Percentiles rank a stretch among this genome's conserved stretches.
Conservation (phyloP, 805 yeast species). For the Danielia reshetovae region DNA sequence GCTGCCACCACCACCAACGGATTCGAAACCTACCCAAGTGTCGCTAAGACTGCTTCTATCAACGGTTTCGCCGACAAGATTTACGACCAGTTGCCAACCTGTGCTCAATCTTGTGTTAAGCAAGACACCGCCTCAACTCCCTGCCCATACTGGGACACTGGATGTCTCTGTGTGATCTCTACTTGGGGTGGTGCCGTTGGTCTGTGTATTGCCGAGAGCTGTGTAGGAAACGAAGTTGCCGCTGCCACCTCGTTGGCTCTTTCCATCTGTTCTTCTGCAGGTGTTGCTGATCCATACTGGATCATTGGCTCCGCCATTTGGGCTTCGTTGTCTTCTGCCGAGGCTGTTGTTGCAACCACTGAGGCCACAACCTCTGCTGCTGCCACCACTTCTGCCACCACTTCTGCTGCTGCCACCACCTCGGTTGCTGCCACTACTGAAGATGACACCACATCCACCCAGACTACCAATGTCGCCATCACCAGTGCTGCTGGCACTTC, state of each 20-base stretch:
- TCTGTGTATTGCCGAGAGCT: constrained; percentile 25
- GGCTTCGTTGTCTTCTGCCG: constrained; percentile 25
- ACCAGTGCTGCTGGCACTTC: constrained; percentile 1
- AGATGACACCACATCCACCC: constrained; percentile 3
- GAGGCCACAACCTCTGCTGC: constrained; percentile 11
- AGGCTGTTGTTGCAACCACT: constrained; percentile 13
- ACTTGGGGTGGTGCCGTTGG: constrained; percentile 31
- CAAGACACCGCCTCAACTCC: constrained; percentile 33
- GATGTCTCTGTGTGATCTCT: constrained; percentile 43
- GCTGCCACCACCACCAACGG: constrained; percentile 17
- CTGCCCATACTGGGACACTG: constrained; percentile 46
- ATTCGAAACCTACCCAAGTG: constrained; percentile 31
- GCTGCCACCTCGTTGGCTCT: constrained; percentile 28
- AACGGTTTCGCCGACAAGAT: constrained; percentile 41
- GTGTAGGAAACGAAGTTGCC: constrained; percentile 28
- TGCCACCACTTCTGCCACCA: constrained; percentile 2
- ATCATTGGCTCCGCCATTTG: constrained; percentile 21
- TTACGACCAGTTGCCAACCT: constrained; percentile 29
- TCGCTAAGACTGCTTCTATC: constrained; percentile 37
- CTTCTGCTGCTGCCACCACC: constrained; percentile 5
- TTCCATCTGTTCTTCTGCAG: constrained; percentile 31
- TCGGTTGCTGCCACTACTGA: constrained; percentile 5
- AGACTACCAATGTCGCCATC: constrained; percentile 1
- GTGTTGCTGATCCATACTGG: constrained; percentile 35
- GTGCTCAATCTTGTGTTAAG: constrained; percentile 34